These are phyloP conservation scores for Aspergillus viridinutans DNA, from an alignment of 2,329 filamentous ascomycete genomes.

Conservation along the genomic window DNA sequence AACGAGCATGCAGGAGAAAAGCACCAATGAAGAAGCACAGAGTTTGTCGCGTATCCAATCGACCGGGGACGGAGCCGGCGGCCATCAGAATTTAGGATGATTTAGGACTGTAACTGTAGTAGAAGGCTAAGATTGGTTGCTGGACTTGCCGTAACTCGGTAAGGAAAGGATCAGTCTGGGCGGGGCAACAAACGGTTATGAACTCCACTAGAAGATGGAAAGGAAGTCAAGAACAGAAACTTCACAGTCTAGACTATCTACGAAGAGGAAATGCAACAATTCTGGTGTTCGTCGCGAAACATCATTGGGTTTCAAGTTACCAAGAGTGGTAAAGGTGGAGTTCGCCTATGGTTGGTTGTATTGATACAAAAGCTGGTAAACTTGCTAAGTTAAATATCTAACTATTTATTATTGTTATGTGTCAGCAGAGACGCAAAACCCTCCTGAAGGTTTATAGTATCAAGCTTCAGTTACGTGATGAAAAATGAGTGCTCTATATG, in stretches of 20 bases:
- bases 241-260: background rate
- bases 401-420: background rate
- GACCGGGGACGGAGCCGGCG: background rate
- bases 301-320: background rate
- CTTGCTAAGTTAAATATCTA: too few relatives aligned
- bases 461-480: too few relatives aligned
- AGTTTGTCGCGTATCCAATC: constrained; percentile 8
- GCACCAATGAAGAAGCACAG: background rate
- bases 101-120: background rate
- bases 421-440: background rate
- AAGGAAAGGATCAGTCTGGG: background rate
- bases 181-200: background rate
- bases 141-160: background rate
- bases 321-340: too few relatives aligned
- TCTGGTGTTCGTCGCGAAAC: background rate
- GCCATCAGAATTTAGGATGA: background rate
- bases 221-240: background rate
- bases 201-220: background rate
- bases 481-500: background rate
- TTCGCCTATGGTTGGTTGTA: too few relatives aligned
- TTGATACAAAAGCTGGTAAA: background rate
- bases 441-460: too few relatives aligned
- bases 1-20: constrained; percentile 2
- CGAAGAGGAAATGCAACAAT: background rate
- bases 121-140: background rate